A percentile compares a stretch with the other conserved stretches of the same genome.
Conservation (phyloP, 495 filamentous ascomycete species). For the Trichoderma gamsii region DNA sequence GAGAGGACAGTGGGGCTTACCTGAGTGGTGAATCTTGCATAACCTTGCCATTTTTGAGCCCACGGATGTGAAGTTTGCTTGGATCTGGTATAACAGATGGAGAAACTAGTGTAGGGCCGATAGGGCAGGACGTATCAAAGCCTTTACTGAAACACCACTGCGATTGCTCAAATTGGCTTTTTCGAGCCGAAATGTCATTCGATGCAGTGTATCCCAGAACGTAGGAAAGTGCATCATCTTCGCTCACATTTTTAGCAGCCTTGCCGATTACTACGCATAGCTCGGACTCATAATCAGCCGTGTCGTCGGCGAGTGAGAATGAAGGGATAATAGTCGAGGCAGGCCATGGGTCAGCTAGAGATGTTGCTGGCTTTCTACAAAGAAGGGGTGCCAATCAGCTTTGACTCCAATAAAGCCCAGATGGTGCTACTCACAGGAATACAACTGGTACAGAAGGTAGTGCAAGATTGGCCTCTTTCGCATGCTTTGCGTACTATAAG, state of each 20-base stretch:
- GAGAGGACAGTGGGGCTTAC: slow-evolving; percentile 26
- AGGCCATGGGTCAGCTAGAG: slow-evolving; percentile 37
- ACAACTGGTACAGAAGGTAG: slow-evolving; percentile 39
- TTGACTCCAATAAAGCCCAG: slow-evolving; percentile 7
- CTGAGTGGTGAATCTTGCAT: slow-evolving; percentile 45
- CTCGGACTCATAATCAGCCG: slow-evolving; percentile 42
- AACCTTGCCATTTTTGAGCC: slow-evolving; percentile 43
- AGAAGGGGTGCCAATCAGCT: slow-evolving; percentile 10
- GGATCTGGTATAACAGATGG: slow-evolving; percentile 44
- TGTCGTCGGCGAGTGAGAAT: slow-evolving; percentile 34
- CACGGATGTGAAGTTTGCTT: slow-evolving; percentile 31
- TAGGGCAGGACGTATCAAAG: slow-evolving; percentile 41
- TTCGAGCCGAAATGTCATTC: slow-evolving; percentile 42
- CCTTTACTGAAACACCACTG: slow-evolving; percentile 47
- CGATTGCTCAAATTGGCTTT: slow-evolving; percentile 38
- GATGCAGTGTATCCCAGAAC: slow-evolving; percentile 42
- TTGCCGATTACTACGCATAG: slow-evolving; percentile 44
- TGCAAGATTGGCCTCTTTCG: slow-evolving; percentile 40
- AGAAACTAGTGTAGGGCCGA: slow-evolving; percentile 52
- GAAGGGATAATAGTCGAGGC: slow-evolving; percentile 43
- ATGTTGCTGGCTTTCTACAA: slow-evolving; percentile 35
- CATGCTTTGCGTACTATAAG: slow-evolving; percentile 42
- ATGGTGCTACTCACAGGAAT: slow-evolving; percentile 30
- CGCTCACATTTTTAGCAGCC: slow-evolving; percentile 40
- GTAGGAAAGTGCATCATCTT: slow-evolving; percentile 40